Evolutionary conservation across 371 early-diverging fungal species (phyloP).

Genomic region (Apophysomyces sp.): DNA sequence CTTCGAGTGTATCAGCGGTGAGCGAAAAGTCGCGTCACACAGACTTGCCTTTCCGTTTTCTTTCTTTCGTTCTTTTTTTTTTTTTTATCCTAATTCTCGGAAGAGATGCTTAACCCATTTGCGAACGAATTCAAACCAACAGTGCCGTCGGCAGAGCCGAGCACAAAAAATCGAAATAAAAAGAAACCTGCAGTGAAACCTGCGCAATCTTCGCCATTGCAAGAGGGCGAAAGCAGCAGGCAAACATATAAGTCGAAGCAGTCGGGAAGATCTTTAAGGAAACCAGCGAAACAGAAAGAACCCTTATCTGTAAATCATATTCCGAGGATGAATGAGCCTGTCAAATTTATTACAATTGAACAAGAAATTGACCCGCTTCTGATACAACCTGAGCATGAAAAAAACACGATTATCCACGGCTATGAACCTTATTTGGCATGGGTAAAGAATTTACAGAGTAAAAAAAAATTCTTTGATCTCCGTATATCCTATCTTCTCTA

Average conservation of each 20-base stretch:
- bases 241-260: background rate
- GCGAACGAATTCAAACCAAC: constrained; percentile 13
- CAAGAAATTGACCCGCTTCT: constrained; percentile 37
- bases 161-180: background rate
- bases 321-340: constrained; percentile 5
- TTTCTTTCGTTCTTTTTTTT: too few relatives aligned
- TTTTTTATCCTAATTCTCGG: background rate
- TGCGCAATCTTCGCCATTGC: background rate
- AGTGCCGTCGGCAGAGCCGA: background rate
- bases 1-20: too few relatives aligned
- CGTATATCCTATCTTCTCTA: background rate
- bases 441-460: constrained; percentile 12
- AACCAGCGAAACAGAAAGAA: background rate
- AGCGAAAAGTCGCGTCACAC: too few relatives aligned
- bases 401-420: constrained; percentile 27
- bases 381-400: background rate
- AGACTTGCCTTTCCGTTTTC: too few relatives aligned
- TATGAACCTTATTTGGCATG: constrained; percentile 44
- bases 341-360: constrained; percentile 38
- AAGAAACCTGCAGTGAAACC: background rate
- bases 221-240: background rate
- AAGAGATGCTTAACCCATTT: constrained; percentile 13
- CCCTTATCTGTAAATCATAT: background rate
- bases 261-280: background rate
- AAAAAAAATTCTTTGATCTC: background rate